A percentile compares a stretch with the other conserved stretches of the same genome.
Evolutionary conservation across 108 stramenopile genomes (phyloP).

Genomic region (Nannochloropsis oceanica): DNA sequence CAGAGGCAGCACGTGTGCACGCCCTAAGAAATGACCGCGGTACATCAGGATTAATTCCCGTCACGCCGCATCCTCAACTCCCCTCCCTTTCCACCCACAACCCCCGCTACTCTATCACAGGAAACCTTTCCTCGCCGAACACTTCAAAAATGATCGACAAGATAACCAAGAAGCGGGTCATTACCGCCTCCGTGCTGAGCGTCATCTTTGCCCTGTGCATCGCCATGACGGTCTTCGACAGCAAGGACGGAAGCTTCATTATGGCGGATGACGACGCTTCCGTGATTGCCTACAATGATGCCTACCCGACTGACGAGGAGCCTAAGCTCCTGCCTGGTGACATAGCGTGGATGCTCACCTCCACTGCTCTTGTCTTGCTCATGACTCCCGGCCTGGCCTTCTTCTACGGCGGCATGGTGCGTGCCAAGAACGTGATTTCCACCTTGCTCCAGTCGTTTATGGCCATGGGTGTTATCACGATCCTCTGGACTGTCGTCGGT

Average conservation of each 20-base stretch:
- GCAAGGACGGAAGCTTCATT: not conserved
- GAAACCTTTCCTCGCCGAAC: too few relatives aligned
- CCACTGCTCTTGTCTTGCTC: constrained; percentile 5
- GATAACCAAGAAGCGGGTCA: not conserved
- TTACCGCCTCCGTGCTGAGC: not conserved
- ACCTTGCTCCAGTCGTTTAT: constrained; percentile 1
- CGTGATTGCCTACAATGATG: not conserved
- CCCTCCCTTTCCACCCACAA: too few relatives aligned
- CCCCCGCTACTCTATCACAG: too few relatives aligned
- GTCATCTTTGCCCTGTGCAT: not conserved
- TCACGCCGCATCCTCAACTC: too few relatives aligned
- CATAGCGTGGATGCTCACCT: not conserved
- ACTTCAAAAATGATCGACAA: not conserved
- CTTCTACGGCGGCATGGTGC: constrained; percentile 14
- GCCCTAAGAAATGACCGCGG: too few relatives aligned
- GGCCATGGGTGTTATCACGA: not conserved
- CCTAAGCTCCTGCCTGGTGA: not conserved
- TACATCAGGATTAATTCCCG: too few relatives aligned
- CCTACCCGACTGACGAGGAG: not conserved
- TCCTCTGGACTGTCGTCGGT: constrained; percentile 4
- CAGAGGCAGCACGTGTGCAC: too few relatives aligned
- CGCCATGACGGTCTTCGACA: not conserved
- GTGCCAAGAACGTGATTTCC: not conserved
- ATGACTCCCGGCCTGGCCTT: constrained; percentile 3
- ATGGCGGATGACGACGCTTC: not conserved